A percentile compares a stretch with the other conserved stretches of the same genome.
Evolutionary conservation across 352 stramenopile genomes (phyloP).

Genomic region (Globisporangium iwayamae): DNA sequence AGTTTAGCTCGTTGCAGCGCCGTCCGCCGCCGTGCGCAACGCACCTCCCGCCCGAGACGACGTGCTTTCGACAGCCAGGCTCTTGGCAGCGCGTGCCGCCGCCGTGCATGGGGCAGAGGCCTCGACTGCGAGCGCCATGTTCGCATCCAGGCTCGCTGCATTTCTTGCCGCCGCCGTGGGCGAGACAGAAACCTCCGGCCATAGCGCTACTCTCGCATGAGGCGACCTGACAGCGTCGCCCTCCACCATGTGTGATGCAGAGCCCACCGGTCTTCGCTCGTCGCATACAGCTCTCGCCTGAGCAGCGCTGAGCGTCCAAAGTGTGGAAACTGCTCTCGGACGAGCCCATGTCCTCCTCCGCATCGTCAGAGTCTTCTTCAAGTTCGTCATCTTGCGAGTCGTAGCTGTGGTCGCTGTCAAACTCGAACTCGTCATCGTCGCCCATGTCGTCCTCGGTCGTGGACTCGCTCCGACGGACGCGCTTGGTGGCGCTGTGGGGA

Average conservation of each 20-base stretch:
- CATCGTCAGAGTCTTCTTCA: conserved; percentile 7
- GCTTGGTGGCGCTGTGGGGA: conserved; percentile 5
- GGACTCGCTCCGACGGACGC: conserved; percentile 2
- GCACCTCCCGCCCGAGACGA: conserved; percentile 62
- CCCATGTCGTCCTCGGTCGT: conserved; percentile 14
- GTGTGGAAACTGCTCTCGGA: background rate
- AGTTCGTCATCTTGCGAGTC: conserved; percentile 8
- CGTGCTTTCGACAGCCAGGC: conserved; percentile 54
- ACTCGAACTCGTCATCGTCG: conserved; percentile 11
- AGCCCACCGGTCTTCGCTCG: background rate
- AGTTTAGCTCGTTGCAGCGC: conserved; percentile 41
- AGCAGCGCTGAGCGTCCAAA: background rate
- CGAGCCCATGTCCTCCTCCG: conserved; percentile 1
- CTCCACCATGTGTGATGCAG: conserved; percentile 1
- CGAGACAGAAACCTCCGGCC: background rate
- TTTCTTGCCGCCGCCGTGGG: conserved; percentile 18
- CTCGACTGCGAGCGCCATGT: conserved; percentile 49
- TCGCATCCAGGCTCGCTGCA: conserved; percentile 29
- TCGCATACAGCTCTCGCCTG: background rate
- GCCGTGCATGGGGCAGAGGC: conserved; percentile 52
- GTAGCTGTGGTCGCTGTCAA: conserved; percentile 8
- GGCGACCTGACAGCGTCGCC: background rate
- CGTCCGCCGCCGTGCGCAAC: conserved; percentile 58
- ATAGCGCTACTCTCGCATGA: background rate
- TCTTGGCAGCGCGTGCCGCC: conserved; percentile 54